Base-by-base conservation (phyloP, 164 flowering plant genomes). In the Berberis thunbergii region DNA sequence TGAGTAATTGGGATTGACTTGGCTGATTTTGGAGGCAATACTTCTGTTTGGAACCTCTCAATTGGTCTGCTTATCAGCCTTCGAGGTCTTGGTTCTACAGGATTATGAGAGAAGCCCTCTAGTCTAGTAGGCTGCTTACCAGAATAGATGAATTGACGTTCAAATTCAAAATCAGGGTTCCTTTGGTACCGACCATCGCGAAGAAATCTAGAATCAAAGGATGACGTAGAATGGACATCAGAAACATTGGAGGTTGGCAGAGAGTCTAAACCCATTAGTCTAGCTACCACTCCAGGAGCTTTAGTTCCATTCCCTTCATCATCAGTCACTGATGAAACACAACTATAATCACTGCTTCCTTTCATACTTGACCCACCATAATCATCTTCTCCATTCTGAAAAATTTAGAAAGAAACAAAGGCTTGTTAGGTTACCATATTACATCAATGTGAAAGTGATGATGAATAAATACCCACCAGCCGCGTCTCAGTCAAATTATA, bases 201-300 rank as follows among this genome's bases (percentile, higher is more conserved):
- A 67, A 84, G 78, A 54, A 96, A 84, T 45, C 68, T 80, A 43
- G 87, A 49, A 8, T 81, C 85, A 61, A 72, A 83, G 67, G 78
- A 67, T 0, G 96, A 92, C 65, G 81, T 80, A 46, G 80, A 72
- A 55, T 77, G 75, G 43, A 95, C 78, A 61, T 90, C 96, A 2
- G 66, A 43, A 54, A 57, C 59, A 69, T 54, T 73, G 40, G 84
- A 71, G 52, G 88, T 74, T 26, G 98, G 98, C 76, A 93, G 67
- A 4, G 91, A 82, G 63, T 93, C 96, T 72, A 93, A 74, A 56
- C 99, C 99, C 99, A 95, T 95, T 54, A 95, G 94, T 74, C 91
- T 76, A 12, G 97, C 99, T 6, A 95, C 97, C 6, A 91, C 97
- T 9, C 89, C 74, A 6, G 99, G 99, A 42, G 86, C 88, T 74